Conservation (phyloP, 768 basidiomycete genomes). For the Lentinula boryana region DNA sequence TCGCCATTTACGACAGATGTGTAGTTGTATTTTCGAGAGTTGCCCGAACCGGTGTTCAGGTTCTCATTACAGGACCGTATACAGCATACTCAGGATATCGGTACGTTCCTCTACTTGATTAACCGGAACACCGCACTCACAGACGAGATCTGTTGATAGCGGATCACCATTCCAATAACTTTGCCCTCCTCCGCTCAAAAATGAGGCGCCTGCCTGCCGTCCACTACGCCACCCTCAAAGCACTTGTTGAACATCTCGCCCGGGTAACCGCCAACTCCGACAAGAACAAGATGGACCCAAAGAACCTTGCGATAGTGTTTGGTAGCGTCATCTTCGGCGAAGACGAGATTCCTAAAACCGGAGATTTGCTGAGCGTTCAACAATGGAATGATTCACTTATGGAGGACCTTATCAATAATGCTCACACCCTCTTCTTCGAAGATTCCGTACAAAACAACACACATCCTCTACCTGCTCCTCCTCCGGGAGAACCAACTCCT, state of each 20-base stretch:
- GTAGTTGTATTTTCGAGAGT: slow-evolving; percentile 75
- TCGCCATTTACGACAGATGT: not conserved
- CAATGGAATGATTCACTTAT: slow-evolving; percentile 64
- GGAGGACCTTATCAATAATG: slow-evolving; percentile 79
- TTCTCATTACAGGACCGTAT: slow-evolving; percentile 76
- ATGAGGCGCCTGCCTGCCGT: slow-evolving; percentile 78
- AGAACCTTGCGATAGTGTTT: slow-evolving; percentile 90
- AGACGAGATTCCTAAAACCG: slow-evolving; percentile 78
- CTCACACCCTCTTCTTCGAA: slow-evolving; percentile 63
- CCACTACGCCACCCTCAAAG: slow-evolving; percentile 80
- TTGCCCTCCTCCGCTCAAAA: slow-evolving; percentile 78
- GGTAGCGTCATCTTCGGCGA: slow-evolving; percentile 87
- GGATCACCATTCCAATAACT: slow-evolving; percentile 65
- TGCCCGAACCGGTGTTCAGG: slow-evolving; percentile 87
- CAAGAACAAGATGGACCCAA: slow-evolving; percentile 91
- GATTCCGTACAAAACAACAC: slow-evolving; percentile 20
- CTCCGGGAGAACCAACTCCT: slow-evolving; percentile 55
- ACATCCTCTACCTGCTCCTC: slow-evolving; percentile 71
- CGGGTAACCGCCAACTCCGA: slow-evolving; percentile 60
- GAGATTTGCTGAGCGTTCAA: slow-evolving; percentile 73
- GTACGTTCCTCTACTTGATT: slow-evolving; percentile 29
- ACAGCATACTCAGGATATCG: slow-evolving; percentile 72
- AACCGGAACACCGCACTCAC: not conserved
- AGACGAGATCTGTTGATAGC: slow-evolving; percentile 32
- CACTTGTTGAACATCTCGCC: slow-evolving; percentile 76